Conservation (phyloP, 345 rosid species). For the Adansonia digitata region DNA sequence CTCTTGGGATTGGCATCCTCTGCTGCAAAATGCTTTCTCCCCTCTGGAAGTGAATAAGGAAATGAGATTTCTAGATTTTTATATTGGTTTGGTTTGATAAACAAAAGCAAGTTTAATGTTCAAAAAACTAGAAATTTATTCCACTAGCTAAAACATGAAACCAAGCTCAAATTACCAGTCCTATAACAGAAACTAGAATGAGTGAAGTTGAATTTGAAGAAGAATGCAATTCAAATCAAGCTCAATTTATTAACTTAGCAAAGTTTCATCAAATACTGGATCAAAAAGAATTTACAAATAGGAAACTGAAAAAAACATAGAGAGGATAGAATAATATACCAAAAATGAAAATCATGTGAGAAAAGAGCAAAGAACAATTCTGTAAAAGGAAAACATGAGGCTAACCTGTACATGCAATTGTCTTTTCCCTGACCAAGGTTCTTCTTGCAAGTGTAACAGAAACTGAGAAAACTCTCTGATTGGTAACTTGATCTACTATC, state of each 20-base stretch:
- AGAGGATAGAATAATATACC: neutral
- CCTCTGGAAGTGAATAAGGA: slow-evolving; percentile 43
- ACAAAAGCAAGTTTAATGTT: slow-evolving; percentile 3
- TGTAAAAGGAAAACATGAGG: slow-evolving; percentile 5
- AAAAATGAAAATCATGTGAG: too few relatives aligned
- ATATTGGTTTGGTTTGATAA: neutral
- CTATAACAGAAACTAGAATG: neutral
- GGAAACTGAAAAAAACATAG: too few relatives aligned
- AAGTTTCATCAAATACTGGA: neutral
- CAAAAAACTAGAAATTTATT: neutral
- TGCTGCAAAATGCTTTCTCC: slow-evolving; percentile 90
- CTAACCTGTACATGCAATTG: slow-evolving; percentile 90
- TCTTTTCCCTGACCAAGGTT: slow-evolving; percentile 73
- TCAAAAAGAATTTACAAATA: too few relatives aligned
- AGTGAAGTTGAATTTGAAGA: too few relatives aligned
- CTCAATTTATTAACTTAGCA: neutral
- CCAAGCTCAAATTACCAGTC: neutral
- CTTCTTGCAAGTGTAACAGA: slow-evolving; percentile 72
- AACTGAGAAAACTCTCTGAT: slow-evolving; percentile 68
- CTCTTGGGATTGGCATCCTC: slow-evolving; percentile 67
- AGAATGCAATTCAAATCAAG: neutral
- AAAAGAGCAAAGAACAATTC: neutral
- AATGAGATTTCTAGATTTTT: neutral
- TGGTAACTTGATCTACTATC: slow-evolving; percentile 27
- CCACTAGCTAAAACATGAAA: neutral